These are phyloP conservation scores for Ceratocystis albifundus DNA, from an alignment of 2,329 filamentous ascomycete genomes.

Conservation along the genomic window DNA sequence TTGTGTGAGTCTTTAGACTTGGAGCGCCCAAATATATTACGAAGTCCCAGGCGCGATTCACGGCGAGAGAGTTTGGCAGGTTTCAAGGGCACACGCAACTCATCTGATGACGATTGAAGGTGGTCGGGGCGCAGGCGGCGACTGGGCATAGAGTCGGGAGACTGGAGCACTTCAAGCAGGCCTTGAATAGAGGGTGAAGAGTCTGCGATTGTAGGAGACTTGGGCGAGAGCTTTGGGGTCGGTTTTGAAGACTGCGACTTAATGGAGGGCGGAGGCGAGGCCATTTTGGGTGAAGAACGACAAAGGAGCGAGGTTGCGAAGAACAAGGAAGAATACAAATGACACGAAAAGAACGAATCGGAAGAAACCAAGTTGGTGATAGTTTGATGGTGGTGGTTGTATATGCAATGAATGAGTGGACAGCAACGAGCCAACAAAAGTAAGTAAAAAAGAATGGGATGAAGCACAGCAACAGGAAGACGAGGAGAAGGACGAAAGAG, in stretches of 20 bases:
- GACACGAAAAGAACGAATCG: background rate
- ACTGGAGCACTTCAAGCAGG: conserved; percentile 12
- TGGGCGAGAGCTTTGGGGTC: background rate
- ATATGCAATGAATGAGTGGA: background rate
- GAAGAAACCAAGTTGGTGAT: background rate
- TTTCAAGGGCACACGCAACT: conserved; percentile 35
- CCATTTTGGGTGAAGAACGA: background rate
- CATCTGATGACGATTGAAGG: conserved; percentile 23
- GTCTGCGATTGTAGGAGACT: background rate
- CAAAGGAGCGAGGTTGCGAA: background rate
- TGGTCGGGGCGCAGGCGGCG: conserved; percentile 23
- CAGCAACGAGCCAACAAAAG: background rate
- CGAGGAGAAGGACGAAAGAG: background rate
- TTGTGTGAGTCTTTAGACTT: conserved; percentile 29
- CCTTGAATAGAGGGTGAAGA: background rate
- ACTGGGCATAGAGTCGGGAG: conserved; percentile 12
- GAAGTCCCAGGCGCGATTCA: conserved; percentile 42
- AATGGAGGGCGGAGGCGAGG: conserved; percentile 4
- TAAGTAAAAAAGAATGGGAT: background rate
- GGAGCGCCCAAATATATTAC: conserved; percentile 40
- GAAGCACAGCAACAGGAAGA: background rate
- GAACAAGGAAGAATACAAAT: background rate
- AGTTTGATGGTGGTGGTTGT: background rate
- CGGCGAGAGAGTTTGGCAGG: conserved; percentile 35
- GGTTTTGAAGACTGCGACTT: background rate